Base-by-base conservation (phyloP, 129 eudicot genomes). In the Tanacetum coccineum region DNA sequence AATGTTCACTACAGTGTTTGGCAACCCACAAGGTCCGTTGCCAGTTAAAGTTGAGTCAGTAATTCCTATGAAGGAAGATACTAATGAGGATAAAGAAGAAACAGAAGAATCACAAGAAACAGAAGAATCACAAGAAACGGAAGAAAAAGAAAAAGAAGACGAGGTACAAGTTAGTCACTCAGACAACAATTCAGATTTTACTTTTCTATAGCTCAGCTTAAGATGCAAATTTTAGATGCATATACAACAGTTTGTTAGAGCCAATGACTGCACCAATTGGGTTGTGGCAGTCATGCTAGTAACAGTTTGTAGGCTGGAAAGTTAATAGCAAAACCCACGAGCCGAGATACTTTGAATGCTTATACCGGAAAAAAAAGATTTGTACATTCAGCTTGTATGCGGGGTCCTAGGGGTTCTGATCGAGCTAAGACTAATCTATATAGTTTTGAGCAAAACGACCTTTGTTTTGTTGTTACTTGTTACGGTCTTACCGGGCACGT, bases 11-110 rank as follows among this genome's bases (percentile, higher is more conserved):
- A 85, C 88, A 10, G 81, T 85, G 11, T 87, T 76, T 42, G 97
- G 97, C 74, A 74, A 76, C 60, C 96, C 94, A 39, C 88, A 82
- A 83, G 96, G 96, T 12, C 90, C 97, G 12, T 81, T 91, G 53
- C 68, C 75, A 44, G 19, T 75, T 47, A 54, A 58, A 58, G 60
- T 60, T 10, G 83, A 73, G 52, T 78, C 70, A 26, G 44, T 55
- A 46, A 54, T 59, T 54, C 70, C 78, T 62, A 39, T 50, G 13
- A 47, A 67, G 49, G 60, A 68, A 6, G 59, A 39, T 49, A 8
- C 12, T 7, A 44, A 17, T 49, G 68, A 71, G 26, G 26, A 59
- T 9, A 72, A 62, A 2, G 81, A 80, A 62, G 68, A 73, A n/a
- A 20, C 62, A 12, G 72, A 80, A 59, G 40, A 36, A 36, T 36